These are phyloP conservation scores for Claviceps digitariae DNA, from an alignment of 2,329 filamentous ascomycete species.

Conservation along the genomic window DNA sequence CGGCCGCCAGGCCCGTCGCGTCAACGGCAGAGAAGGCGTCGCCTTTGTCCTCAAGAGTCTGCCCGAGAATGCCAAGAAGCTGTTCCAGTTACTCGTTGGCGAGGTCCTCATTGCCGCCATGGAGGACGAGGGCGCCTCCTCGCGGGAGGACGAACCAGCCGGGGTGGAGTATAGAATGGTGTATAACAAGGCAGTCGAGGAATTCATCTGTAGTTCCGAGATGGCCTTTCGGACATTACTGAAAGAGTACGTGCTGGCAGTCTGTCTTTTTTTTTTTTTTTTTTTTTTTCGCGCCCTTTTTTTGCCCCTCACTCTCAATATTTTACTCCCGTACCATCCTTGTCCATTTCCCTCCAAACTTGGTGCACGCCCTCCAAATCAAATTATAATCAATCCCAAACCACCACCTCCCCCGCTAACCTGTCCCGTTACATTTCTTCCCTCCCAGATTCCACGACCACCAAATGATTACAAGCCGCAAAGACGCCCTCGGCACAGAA, in stretches of 20 bases:
- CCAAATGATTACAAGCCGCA: constrained; percentile 85
- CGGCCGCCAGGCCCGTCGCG: constrained; percentile 62
- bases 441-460: constrained; percentile 72
- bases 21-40: constrained; percentile 83
- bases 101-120: constrained; percentile 61
- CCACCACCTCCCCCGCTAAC: too few relatives aligned
- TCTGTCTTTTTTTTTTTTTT: background rate
- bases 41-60: constrained; percentile 81
- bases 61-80: constrained; percentile 77
- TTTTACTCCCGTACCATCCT: too few relatives aligned
- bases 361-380: too few relatives aligned
- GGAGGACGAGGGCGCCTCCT: constrained; percentile 40
- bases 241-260: constrained; percentile 64
- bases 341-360: too few relatives aligned
- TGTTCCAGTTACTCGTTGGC: constrained; percentile 74
- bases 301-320: too few relatives aligned
- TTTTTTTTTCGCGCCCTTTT: background rate
- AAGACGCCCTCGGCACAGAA: constrained; percentile 76
- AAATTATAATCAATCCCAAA: too few relatives aligned
- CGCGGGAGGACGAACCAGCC: constrained; percentile 30
- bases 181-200: constrained; percentile 91
- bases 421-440: too few relatives aligned
- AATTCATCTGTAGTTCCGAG: constrained; percentile 94
- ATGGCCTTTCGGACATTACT: constrained; percentile 88
- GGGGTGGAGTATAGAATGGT: constrained; percentile 83